Conservation (phyloP, 75 land plant species). For the Pseudotsuga menziesii region DNA sequence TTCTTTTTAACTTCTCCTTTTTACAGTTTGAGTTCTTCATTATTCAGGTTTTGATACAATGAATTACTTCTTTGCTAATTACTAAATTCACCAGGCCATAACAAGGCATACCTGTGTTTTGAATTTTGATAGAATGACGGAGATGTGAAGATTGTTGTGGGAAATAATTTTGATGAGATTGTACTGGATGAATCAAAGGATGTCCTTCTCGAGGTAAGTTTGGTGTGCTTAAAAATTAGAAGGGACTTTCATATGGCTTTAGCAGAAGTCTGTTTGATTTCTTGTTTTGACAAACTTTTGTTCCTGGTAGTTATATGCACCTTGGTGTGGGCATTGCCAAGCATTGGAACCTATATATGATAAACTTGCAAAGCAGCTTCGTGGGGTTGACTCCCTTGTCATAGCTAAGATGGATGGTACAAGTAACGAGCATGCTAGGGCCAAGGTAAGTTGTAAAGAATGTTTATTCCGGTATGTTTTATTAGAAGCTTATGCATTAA, state of each 20-base stretch:
- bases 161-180: conserved; percentile 92
- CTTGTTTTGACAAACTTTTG: not conserved
- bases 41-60: not conserved
- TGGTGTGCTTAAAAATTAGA: not conserved
- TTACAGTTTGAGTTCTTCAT: not conserved
- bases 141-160: conserved; percentile 93
- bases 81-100: too few species aligned
- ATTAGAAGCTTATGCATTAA: not conserved
- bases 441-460: conserved; percentile 50
- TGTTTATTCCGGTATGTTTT: not conserved
- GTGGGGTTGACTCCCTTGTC: conserved; percentile 70
- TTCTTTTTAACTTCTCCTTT: not conserved
- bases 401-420: conserved; percentile 98
- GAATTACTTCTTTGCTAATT: not conserved
- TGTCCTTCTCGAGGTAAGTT: conserved; percentile 84
- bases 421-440: conserved; percentile 86
- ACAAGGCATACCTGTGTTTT: not conserved
- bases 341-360: conserved; percentile 84
- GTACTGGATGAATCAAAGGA: conserved; percentile 98
- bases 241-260: not conserved
- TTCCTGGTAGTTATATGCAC: conserved; percentile 75
- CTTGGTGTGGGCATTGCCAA: conserved; percentile 99
- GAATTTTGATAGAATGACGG: conserved; percentile 78
- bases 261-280: not conserved
- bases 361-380: conserved; percentile 77